Conservation (phyloP, 176 grass and related monocot species). For the Oryza brachyantha region DNA sequence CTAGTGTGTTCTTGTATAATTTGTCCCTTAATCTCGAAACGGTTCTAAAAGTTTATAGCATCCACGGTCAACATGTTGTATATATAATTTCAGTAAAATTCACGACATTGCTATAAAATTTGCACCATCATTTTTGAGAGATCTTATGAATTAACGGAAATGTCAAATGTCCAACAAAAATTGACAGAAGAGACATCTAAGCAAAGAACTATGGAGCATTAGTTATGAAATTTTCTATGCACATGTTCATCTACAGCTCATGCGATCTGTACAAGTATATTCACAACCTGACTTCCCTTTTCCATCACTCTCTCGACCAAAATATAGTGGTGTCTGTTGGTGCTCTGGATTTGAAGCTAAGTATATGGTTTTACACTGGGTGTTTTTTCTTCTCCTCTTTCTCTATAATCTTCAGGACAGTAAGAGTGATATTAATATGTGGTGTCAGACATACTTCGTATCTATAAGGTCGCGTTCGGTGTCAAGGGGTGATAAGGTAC, state of each 20-base stretch:
- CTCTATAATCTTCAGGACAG: no score
- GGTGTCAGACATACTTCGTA: no score
- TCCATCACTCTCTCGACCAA: background rate
- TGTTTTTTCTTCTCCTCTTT: background rate
- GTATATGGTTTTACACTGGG: background rate
- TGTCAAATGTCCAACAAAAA: background rate
- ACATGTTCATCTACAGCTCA: background rate
- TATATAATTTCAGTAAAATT: background rate
- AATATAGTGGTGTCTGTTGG: background rate
- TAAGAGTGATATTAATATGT: background rate
- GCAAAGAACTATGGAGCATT: background rate
- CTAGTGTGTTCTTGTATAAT: background rate
- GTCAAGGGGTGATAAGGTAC: no score
- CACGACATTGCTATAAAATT: background rate
- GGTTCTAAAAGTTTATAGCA: background rate
- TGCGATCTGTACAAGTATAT: background rate
- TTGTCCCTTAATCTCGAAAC: background rate
- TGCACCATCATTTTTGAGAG: background rate
- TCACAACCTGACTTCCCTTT: background rate
- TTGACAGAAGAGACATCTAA: no score
- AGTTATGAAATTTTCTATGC: background rate
- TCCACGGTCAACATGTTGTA: background rate
- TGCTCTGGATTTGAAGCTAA: background rate
- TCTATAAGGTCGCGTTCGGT: no score
- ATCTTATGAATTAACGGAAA: background rate